Conservation (phyloP, 306 rosid genomes). For the Acacia acuminata region DNA sequence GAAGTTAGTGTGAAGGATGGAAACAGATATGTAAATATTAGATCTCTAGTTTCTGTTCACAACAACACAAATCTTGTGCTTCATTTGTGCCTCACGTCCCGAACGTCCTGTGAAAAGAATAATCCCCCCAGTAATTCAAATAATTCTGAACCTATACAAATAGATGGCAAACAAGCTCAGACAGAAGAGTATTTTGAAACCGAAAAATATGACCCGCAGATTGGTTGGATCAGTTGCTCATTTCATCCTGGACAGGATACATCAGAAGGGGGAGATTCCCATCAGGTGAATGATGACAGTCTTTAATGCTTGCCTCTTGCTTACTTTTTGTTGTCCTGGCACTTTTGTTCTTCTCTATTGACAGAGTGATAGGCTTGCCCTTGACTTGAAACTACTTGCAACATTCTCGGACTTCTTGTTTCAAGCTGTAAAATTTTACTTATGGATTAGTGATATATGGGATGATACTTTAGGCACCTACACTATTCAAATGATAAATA, state of each 20-base stretch:
- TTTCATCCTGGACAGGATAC: conserved; percentile 42
- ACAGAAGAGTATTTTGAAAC: conserved; percentile 72
- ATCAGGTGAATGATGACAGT: conserved; percentile 46
- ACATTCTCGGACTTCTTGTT: neutral
- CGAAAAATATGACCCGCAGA: conserved; percentile 59
- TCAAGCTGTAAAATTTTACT: neutral
- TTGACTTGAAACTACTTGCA: conserved; percentile 4
- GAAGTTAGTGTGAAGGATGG: conserved; percentile 89
- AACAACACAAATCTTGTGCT: conserved; percentile 75
- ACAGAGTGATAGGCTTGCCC: neutral
- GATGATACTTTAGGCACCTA: neutral
- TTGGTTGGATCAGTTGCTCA: conserved; percentile 67
- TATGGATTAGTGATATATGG: conserved; percentile 13
- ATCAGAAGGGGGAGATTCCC: conserved; percentile 53
- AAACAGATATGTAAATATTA: conserved; percentile 79
- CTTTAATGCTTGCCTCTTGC: conserved; percentile 21
- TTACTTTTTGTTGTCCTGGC: neutral
- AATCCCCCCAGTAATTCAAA: conserved; percentile 35
- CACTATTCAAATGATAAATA: neutral
- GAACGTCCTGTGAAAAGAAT: conserved; percentile 33
- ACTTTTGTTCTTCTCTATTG: neutral
- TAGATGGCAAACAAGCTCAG: conserved; percentile 44
- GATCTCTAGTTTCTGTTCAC: conserved; percentile 84
- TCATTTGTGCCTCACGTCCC: conserved; percentile 69
- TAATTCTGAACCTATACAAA: conserved; percentile 42